Evolutionary conservation across 129 eudicot genomes (phyloP), one percentile per base, ranked within the genome.

Genomic region (Oenanthe sinensis): DNA sequence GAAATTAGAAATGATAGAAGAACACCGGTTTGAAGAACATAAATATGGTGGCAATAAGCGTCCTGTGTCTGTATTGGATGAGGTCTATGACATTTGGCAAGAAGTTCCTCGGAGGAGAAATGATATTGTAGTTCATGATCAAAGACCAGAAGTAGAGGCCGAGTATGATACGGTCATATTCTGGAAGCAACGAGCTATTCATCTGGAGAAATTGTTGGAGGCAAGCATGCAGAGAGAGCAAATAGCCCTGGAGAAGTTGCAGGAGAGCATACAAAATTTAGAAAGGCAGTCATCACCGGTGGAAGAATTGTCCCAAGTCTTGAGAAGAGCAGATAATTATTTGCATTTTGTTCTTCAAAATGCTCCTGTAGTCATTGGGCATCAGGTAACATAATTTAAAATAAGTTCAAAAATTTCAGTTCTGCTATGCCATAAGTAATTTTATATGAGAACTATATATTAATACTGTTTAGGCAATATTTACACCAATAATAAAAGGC

Each of bases 311-410:
- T 91, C 96, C 0, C 96, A 94, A 76, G 87, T 94, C 76, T 79
- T 94, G 86, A 89, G 88, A 86, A 84, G 98, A 81, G 98, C 98
- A 2, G 98, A 94, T 86, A 91, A 94, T 78, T 93, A 89, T 77
- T 85, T 93, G 65, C 98, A 93, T 83, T 93, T 93, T 83, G 89
- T 93, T 81, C 96, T 93, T 75, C 98, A 93, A 85, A 93, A 88
- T 79, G 98, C 98, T 54, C 98, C 98, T 6, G 91, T 93, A 79
- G 98, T 94, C 63, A 88, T 94, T 30, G 98, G 98, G 19, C 98
- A 94, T 82, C 97, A 91, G 98, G 98, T 93, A 90, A 74, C 36
- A 33, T 70, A 46, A 39, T 37, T 68, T n/a, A 63, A 43, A 69
- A 13, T 71, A 19, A 36, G 58, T 44, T 16, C 26, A 46, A 4